These are phyloP conservation scores for Rubroshorea leprosula DNA, from an alignment of 345 rosid genomes.

Conservation along the genomic window DNA sequence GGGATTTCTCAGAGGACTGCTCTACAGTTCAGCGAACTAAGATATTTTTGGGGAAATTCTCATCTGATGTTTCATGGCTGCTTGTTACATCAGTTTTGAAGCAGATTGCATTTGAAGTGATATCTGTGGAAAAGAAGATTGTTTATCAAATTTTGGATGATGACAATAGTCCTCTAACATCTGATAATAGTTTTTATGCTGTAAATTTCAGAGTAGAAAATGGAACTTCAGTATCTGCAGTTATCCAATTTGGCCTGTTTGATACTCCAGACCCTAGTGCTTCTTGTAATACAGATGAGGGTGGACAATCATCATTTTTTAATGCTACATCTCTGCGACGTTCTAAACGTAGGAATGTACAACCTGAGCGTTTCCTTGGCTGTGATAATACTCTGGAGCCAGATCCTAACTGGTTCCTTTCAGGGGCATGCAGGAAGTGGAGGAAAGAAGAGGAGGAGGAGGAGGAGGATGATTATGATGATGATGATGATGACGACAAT, in stretches of 20 bases:
- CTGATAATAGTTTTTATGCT: constrained; percentile 23
- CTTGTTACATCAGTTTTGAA: constrained; percentile 62
- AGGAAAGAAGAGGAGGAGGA: constrained; percentile 24
- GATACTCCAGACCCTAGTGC: constrained; percentile 21
- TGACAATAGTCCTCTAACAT: constrained; percentile 17
- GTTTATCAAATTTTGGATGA: constrained; percentile 50
- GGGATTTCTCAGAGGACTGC: constrained; percentile 67
- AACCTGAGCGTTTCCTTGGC: constrained; percentile 59
- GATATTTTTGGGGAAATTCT: constrained; percentile 57
- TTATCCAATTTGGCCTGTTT: constrained; percentile 30
- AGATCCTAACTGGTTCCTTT: constrained; percentile 38
- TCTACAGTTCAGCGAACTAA: constrained; percentile 40
- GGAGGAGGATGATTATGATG: not conserved
- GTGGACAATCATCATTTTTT: constrained; percentile 20
- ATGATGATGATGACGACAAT: not conserved
- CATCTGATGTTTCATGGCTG: constrained; percentile 59
- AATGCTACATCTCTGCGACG: constrained; percentile 52
- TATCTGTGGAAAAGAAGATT: constrained; percentile 49
- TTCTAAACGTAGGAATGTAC: constrained; percentile 59
- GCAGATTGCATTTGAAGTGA: constrained; percentile 42
- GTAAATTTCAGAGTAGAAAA: constrained; percentile 50
- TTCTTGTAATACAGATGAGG: constrained; percentile 16
- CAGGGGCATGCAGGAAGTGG: constrained; percentile 41
- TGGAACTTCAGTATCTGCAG: constrained; percentile 32
- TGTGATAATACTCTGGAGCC: constrained; percentile 32